phyloP scores from a whole-genome alignment of 129 eudicot species.

The Sambucus nigra region DNA sequence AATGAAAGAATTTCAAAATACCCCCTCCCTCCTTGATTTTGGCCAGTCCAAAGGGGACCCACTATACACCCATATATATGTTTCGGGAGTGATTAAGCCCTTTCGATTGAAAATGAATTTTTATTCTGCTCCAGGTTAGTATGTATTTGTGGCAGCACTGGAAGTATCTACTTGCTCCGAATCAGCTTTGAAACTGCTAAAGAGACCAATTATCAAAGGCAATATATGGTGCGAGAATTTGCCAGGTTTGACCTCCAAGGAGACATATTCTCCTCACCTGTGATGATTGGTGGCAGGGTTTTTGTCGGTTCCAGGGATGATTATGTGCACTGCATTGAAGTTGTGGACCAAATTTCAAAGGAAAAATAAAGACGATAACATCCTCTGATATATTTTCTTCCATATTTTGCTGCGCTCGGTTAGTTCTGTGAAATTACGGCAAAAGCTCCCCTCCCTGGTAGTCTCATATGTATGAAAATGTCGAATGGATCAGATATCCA shows the following conservation, averaged over 20 bases:
- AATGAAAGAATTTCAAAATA: too few relatives aligned
- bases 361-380: neutral
- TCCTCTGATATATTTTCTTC: neutral
- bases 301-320: conserved; percentile 91
- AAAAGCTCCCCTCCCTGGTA: too few relatives aligned
- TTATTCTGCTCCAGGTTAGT: conserved; percentile 52
- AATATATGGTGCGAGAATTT: conserved; percentile 35
- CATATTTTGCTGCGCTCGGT: too few relatives aligned
- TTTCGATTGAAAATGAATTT: too few relatives aligned
- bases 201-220: conserved; percentile 4
- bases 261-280: conserved; percentile 82
- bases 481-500: too few relatives aligned
- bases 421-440: too few relatives aligned
- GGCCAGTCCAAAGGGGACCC: too few relatives aligned
- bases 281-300: conserved; percentile 74
- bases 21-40: too few relatives aligned
- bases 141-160: conserved; percentile 77
- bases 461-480: too few relatives aligned
- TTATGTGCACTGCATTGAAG: conserved; percentile 50
- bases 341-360: conserved; percentile 10
- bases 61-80: too few relatives aligned
- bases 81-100: too few relatives aligned
- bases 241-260: conserved; percentile 64
- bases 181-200: conserved; percentile 18
- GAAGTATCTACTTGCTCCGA: conserved; percentile 44